Percentiles rank a stretch among this genome's conserved stretches.
These are phyloP conservation scores for Kazachstania sp. DNA, from an alignment of 1,139 yeast genomes.

Conservation along the genomic window DNA sequence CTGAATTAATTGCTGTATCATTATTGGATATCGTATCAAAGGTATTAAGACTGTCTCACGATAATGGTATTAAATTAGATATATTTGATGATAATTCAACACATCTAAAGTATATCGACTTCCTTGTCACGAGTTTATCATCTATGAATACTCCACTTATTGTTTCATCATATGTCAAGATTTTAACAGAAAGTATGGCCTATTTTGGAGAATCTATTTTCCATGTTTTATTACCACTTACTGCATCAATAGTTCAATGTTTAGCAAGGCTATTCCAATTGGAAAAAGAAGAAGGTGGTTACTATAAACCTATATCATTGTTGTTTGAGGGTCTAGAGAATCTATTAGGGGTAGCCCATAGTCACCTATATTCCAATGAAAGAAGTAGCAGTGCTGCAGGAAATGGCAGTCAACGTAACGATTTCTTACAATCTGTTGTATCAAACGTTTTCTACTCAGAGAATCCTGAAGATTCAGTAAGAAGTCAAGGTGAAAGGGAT, in stretches of 20 bases:
- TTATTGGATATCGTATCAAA: conserved; percentile 28
- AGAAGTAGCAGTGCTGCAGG: conserved; percentile 18
- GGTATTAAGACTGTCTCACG: conserved; percentile 26
- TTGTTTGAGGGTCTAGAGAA: conserved; percentile 62
- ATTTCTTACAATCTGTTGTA: conserved; percentile 30
- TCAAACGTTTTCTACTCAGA: conserved; percentile 85
- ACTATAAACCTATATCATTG: conserved; percentile 36
- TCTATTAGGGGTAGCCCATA: conserved; percentile 53
- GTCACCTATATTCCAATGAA: conserved; percentile 37
- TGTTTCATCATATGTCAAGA: conserved; percentile 27
- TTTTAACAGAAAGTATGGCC: conserved; percentile 28
- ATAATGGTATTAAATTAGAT: conserved; percentile 25
- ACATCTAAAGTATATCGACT: conserved; percentile 29
- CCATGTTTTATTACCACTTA: conserved; percentile 27
- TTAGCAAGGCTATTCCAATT: conserved; percentile 18
- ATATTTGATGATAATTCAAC: conserved; percentile 29
- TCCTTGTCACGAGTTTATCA: conserved; percentile 27
- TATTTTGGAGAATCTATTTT: conserved; percentile 29
- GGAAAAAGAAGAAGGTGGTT: conserved; percentile 21
- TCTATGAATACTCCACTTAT: conserved; percentile 27
- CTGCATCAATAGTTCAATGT: conserved; percentile 28
- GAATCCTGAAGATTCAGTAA: conserved; percentile 49
- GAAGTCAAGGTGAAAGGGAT: conserved; percentile 46
- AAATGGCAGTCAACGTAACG: conserved; percentile 20
- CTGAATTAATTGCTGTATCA: conserved; percentile 29